Evolutionary conservation across 192 early-diverging fungal species (phyloP), one percentile per base, ranked within the genome.

Genomic region (Funneliformis geosporum): DNA sequence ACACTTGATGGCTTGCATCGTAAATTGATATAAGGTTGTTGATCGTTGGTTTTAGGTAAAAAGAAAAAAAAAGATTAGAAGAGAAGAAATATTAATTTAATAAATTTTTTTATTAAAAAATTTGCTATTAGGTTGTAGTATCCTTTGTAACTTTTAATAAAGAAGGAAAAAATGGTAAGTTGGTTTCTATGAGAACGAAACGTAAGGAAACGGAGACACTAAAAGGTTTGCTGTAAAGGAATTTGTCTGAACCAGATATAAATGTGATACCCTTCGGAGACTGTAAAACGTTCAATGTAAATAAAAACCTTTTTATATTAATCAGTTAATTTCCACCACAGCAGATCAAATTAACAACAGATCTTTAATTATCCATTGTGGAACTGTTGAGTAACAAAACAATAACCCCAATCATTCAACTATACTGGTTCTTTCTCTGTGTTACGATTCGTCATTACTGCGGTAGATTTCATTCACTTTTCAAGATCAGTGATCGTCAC

Each of bases 1-100:
- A 92, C 94, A 95, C 83, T 95, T 95, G 84, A 95, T 95, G 75
- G 94, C 92, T 87, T 95, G 94, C 94, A 95, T 95, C 62, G 60
- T 86, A 55, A 55, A 55, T 21, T 16, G 18, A 55, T 21, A 55
- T 2, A 50, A 10, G 43, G 5, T 5, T 50, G 47, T 21, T 50
- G 12, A 50, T 50, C 16, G 50, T 55, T 55, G 4, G 16, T 55
- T 55, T 33, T 55, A 10, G 43, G 43, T 5, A 44, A 44, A 44
- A 44, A 5, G 43, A 44, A 18, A 55, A 55, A 55, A 16, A 55
- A 55, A 16, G 10, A 21, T 55, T 55, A 16, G 50, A 55, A 55
- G 18, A 55, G 21, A 55, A 21, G 7, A 18, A 55, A 33, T 33
- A 33, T 33, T 33, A 33, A 33, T 33, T 2, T 33, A 2, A 33